Base-by-base conservation (phyloP, 2,329 filamentous ascomycete species). In the Ascochyta fabae region DNA sequence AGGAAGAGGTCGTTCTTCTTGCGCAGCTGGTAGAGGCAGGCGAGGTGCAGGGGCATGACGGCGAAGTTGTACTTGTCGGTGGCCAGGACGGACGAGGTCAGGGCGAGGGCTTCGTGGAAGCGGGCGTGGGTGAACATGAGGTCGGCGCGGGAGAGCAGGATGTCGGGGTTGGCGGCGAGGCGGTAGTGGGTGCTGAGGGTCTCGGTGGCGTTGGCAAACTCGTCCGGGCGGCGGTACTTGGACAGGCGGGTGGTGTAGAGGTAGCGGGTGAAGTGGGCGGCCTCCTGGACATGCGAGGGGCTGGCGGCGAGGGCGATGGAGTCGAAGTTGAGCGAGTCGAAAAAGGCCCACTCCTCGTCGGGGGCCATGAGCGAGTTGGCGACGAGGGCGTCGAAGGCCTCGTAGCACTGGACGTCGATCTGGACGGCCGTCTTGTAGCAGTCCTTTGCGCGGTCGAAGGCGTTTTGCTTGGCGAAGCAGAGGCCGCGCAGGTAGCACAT, bases 401-500 rank as follows among this genome's bases (percentile, higher is more conserved):
- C 95, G 72, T 96, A 98, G 77, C 95, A 99, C 75, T 96, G 93
- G 3, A 98, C 93, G 72, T 99, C 95, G 70, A 99, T 97, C 59
- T 91, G 87, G 41, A 98, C 92, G 2, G 95, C 95, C 68, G 96
- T 92, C 79, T 97, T 98, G 83, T 98, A 99, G 79, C 95, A 98
- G 69, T 98, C 93, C 75, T 97, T 97, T 48, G 95, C 95, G 31
- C 92, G 88, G 74, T 99, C 95, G 68, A 98, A 98, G 24, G 94
- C 91, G 75, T 98, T 99, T 75, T 96, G 91, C 77, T 96, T 96
- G 6, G 95, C 93, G 73, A 92, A 97, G 81, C 96, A 98, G 45
- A 96, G 84, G 5, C 95, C 95, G 23, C 95, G 84, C 48, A 99
- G 80, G 74, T 96, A 96, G 79, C 95, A 99, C 93, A 99, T 99